These are phyloP conservation scores for Hanseniaspora sp. DNA, from an alignment of 1,139 yeast genomes.

Conservation along the genomic window DNA sequence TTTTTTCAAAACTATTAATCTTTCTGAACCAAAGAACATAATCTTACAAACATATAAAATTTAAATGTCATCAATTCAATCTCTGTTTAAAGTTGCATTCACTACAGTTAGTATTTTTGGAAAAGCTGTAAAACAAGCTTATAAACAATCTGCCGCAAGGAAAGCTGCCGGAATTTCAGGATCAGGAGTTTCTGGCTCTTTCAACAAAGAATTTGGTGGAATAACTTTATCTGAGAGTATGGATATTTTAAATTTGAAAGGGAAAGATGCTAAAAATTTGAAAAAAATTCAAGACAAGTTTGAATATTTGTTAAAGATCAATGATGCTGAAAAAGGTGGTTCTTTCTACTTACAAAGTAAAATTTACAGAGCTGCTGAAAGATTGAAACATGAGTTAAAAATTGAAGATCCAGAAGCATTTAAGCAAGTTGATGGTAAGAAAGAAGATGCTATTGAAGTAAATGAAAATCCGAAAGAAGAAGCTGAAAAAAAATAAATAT, in stretches of 20 bases:
- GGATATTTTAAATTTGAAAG: slow-evolving; percentile 74
- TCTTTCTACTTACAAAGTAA: slow-evolving; percentile 86
- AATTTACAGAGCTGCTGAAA: slow-evolving; percentile 72
- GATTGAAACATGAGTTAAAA: slow-evolving; percentile 44
- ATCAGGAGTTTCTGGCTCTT: slow-evolving; percentile 41
- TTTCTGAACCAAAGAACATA: no score
- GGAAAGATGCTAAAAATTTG: slow-evolving; percentile 36
- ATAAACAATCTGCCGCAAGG: slow-evolving; percentile 81
- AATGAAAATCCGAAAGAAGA: slow-evolving; percentile 12
- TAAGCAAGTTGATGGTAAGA: slow-evolving; percentile 15
- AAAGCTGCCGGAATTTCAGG: slow-evolving; percentile 38
- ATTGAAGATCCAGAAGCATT: slow-evolving; percentile 27
- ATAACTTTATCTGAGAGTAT: slow-evolving; percentile 80
- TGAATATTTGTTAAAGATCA: slow-evolving; percentile 73
- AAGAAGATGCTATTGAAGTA: slow-evolving; percentile 6
- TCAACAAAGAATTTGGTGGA: slow-evolving; percentile 50
- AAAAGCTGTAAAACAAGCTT: slow-evolving; percentile 91
- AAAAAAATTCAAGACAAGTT: slow-evolving; percentile 66
- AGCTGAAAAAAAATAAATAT: slow-evolving; percentile 2
- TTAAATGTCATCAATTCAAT: slow-evolving; percentile 64
- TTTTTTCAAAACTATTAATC: background rate
- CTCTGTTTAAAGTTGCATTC: slow-evolving; percentile 74
- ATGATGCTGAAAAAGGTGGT: slow-evolving; percentile 87
- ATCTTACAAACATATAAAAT: background rate
- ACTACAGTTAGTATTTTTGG: slow-evolving; percentile 96